Evolutionary conservation across 495 filamentous ascomycete species (phyloP).

Genomic region (Hypoxylon cercidicola): DNA sequence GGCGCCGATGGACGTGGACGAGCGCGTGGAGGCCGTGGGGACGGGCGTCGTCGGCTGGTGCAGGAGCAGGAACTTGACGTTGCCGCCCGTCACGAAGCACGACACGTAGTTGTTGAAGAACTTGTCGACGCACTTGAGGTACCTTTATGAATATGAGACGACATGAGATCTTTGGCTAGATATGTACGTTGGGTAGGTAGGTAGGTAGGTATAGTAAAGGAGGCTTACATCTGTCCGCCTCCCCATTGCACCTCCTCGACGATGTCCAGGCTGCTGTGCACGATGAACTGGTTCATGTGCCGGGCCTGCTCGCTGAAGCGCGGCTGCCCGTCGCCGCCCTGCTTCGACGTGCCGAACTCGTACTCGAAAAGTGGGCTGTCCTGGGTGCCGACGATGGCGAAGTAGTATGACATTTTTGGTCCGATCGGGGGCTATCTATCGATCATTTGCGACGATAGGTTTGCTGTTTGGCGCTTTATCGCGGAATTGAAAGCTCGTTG

Average conservation of each 20-base stretch:
- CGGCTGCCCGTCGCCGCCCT: conserved; percentile 89
- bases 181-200: too few species aligned
- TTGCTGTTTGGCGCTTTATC: conserved; percentile 17
- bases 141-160: too few species aligned
- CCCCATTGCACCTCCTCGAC: conserved; percentile 96
- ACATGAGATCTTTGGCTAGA: too few species aligned
- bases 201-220: background rate
- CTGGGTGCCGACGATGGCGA: conserved; percentile 90
- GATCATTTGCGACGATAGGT: conserved; percentile 41
- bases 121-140: conserved; percentile 93
- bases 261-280: conserved; percentile 90
- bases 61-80: conserved; percentile 88
- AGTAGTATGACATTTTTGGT: conserved; percentile 89
- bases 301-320: conserved; percentile 86
- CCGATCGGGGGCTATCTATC: conserved; percentile 40
- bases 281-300: conserved; percentile 97
- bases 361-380: conserved; percentile 96
- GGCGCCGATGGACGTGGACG: conserved; percentile 74
- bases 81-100: conserved; percentile 86
- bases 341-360: conserved; percentile 95
- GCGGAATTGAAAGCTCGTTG: background rate
- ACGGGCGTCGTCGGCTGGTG: conserved; percentile 72
- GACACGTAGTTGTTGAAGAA: conserved; percentile 92
- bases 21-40: conserved; percentile 54
- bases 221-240: conserved; percentile 74